Evolutionary conservation across 2,329 filamentous ascomycete species (phyloP), one percentile per base, ranked within the genome.

Genomic region (Sporothrix protearum): DNA sequence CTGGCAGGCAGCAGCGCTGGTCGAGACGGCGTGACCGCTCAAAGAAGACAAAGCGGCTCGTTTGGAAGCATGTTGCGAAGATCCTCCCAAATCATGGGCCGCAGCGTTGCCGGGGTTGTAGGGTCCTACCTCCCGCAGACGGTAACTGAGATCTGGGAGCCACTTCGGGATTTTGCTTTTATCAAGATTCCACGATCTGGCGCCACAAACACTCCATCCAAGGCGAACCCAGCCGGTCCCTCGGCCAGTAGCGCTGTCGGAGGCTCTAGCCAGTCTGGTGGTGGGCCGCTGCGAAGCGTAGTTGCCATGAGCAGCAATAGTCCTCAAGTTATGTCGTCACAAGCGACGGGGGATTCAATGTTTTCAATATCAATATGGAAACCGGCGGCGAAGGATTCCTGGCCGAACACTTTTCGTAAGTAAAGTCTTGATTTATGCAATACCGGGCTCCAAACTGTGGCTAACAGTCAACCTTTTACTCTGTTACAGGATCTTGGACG

Each of bases 111-210:
- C 22, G 92, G 93, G 5, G 93, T 93, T 8, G 91, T 97, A 42
- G 94, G 94, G 4, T 94, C 93, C 0, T 99, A 99, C 79, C 84
- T 99, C 1, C 96, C 96, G 0, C 92, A 92, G 77, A 95, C 94
- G 1, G 94, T 99, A 4, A 95, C 95, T 0, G 95, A 98, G 81
- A 97, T 98, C 86, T 98, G 94, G 94, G 96, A 99, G 77, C 96
- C 96, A 0, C 85, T 91, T 73, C 88, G 96, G 70, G 96, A 99
- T 80, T 99, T 99, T 82, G 96, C 96, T 0, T 98, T 93, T 85
- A 94, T 98, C 78, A 97, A 96, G 79, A 88, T 99, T 64, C 95
- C 95, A 16, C 93, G 91, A 78, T 76, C 77, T 71, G 74, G 81
- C 2, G 74, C 81, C 16, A 16, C 25, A 5, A 30, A 59, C 3